These are phyloP conservation scores for Sextonia rubra DNA, from an alignment of 164 flowering plant species.

Conservation along the genomic window DNA sequence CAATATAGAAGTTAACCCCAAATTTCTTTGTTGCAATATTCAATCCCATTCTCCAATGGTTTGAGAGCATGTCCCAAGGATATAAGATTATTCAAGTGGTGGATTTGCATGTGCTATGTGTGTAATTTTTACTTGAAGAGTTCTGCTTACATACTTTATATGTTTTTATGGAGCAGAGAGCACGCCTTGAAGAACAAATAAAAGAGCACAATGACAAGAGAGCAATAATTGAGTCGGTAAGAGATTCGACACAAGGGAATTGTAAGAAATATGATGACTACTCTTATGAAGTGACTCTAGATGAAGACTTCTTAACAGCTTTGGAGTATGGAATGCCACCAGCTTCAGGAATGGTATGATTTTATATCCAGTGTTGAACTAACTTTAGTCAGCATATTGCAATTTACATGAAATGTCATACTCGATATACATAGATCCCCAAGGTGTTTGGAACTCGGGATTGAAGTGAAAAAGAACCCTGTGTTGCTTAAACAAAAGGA, in stretches of 20 bases:
- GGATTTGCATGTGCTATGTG: too few relatives aligned
- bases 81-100: too few relatives aligned
- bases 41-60: too few relatives aligned
- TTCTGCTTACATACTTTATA: not conserved
- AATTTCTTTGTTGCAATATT: too few relatives aligned
- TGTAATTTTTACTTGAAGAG: not conserved
- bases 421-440: too few relatives aligned
- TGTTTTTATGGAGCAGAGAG: slow-evolving; percentile 44
- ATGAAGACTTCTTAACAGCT: slow-evolving; percentile 88
- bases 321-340: slow-evolving; percentile 99
- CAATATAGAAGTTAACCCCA: too few relatives aligned
- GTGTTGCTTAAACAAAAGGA: too few relatives aligned
- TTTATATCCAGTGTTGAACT: not conserved
- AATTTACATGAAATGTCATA: not conserved
- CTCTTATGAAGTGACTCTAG: slow-evolving; percentile 81
- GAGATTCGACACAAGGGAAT: slow-evolving; percentile 23
- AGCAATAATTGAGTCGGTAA: slow-evolving; percentile 26
- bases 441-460: too few relatives aligned
- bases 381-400: slow-evolving; percentile 3
- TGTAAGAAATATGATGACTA: slow-evolving; percentile 46
- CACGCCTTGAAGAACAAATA: slow-evolving; percentile 88
- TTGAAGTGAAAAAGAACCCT: too few relatives aligned
- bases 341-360: slow-evolving; percentile 96
- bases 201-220: slow-evolving; percentile 74
- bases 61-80: too few relatives aligned